Evolutionary conservation across 257 asterid species (phyloP), one percentile per base, ranked within the genome.

Genomic region (Ligustrum vulgare): DNA sequence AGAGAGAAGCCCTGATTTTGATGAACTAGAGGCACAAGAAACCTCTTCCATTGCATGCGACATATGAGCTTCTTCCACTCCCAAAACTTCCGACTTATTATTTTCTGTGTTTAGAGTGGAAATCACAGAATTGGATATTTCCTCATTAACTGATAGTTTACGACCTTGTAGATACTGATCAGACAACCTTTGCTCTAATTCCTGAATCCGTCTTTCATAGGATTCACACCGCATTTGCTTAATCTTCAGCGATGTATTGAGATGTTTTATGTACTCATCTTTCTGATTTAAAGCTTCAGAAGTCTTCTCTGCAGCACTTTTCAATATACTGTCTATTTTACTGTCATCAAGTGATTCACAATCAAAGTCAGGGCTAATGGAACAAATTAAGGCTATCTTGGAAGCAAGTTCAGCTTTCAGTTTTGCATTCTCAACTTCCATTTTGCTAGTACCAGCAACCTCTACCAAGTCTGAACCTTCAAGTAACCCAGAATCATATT

Each of bases 381-480:
- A 91, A 77, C 97, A 91, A 37, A 94, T 79, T 39, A 91, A 77
- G 33, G 99, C 98, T 62, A 94, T 94, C 83, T 93, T 93, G 13
- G 99, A 88, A 85, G 99, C 99, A 76, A 94, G 99, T 78, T 92
- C 98, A 71, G 99, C 98, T 86, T 90, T 94, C 66, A 94, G 84
- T 79, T 88, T 93, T 2, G 98, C 99, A 86, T 93, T 93, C 86
- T 95, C 99, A 41, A 93, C 99, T 78, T 95, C 99, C 85, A 93
- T 79, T 86, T 89, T 93, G 87, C 98, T 91, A 18, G 97, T 93
- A 74, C 99, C 98, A 5, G 93, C 96, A 80, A 95, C 88, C 86
- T 93, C 99, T 23, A 90, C 86, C 87, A 94, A 78, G 80, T 89
- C 99, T 0, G 90, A 86, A 41, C 84, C 94, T 70, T 89, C 92